Conservation (phyloP, 805 yeast genomes). For the Isabelozyma heimii region DNA sequence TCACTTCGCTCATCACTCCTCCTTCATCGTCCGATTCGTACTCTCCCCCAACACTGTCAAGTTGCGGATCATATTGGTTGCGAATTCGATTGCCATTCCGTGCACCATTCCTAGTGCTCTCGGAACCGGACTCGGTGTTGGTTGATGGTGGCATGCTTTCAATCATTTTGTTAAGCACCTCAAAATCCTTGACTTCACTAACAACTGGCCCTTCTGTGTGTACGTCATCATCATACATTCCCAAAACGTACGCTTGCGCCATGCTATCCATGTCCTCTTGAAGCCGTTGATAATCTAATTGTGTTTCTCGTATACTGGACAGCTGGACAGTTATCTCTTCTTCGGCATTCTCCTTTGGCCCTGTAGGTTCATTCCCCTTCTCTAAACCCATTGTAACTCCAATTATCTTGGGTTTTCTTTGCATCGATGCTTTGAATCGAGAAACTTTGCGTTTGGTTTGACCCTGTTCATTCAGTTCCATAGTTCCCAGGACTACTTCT, state of each 20-base stretch:
- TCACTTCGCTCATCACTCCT: constrained; percentile 38
- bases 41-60: constrained; percentile 13
- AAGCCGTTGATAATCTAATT: constrained; percentile 35
- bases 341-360: constrained; percentile 3
- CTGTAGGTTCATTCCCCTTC: background rate
- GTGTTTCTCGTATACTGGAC: constrained; percentile 18
- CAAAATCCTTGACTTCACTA: constrained; percentile 53
- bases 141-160: constrained; percentile 27
- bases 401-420: background rate
- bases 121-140: constrained; percentile 2
- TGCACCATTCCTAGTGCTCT: background rate
- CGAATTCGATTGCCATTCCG: constrained; percentile 15
- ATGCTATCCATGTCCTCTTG: constrained; percentile 51
- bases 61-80: constrained; percentile 10
- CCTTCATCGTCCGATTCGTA: constrained; percentile 35
- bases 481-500: background rate
- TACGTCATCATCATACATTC: constrained; percentile 60
- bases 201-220: constrained; percentile 56
- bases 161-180: constrained; percentile 46
- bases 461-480: constrained; percentile 4
- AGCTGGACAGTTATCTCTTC: background rate
- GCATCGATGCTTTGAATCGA: constrained; percentile 1
- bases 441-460: background rate
- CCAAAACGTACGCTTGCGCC: constrained; percentile 60
- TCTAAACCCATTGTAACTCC: background rate